Evolutionary conservation across 140 eudicot genomes (phyloP), one percentile per base, ranked within the genome.

Genomic region (Ambrosia hybrid): DNA sequence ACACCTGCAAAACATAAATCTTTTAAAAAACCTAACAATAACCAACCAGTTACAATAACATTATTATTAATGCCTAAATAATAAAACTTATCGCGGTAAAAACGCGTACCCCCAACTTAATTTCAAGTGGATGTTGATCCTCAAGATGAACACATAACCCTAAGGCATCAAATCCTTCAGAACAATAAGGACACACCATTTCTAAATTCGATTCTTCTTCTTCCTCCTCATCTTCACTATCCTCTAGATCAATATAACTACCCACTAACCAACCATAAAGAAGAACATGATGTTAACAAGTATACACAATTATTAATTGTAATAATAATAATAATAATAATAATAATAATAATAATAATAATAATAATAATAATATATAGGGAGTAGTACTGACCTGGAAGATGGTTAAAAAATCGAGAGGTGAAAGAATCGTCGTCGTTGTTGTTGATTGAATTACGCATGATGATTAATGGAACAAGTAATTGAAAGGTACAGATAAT

Each of bases 91-190:
- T 56, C 17, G 48, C 11, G 67, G 38, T 34, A 48, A 51, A 65
- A 65, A 6, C 9, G 33, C 56, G 37, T 84, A 89, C 92, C 92
- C 89, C 88, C 33, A 80, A 78, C 71, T 84, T 84, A 48, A 83
- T 83, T 78, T 86, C 86, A 67, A 73, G 56, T 34, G 79, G 86
- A 76, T 89, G 96, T 61, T 83, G 90, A 68, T 79, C 85, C 69
- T 89, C 89, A 62, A 89, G 86, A 75, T 86, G 96, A 77, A 85
- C 85, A 71, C 91, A 89, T 73, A 86, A 82, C 3, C 90, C 96
- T 16, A 86, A 62, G 21, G 87, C 85, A 65, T 86, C 92, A 68
- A 83, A 89, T 14, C 81, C 89, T 65, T 89, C 92, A 0, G 46
- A 34, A 75, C 96, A 86, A 78, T 81, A 89, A 1, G 96, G 96